Evolutionary conservation across 1,139 yeast species (phyloP), one percentile per base, ranked within the genome.

Genomic region (Zygoascus sp.): DNA sequence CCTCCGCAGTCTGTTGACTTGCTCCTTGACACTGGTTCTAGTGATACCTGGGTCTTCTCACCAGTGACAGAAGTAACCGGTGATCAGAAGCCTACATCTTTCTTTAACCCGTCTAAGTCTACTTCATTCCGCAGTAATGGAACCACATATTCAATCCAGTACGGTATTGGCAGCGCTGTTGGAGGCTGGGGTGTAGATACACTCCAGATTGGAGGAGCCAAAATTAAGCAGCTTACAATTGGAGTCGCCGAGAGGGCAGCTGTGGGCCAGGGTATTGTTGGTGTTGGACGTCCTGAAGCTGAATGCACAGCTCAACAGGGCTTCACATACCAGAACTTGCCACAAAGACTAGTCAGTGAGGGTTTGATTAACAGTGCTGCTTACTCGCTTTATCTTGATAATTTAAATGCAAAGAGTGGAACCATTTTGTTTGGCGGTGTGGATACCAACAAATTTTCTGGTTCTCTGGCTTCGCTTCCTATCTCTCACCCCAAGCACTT

Each of bases 21-120:
- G 19, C 45, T 61, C 16, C 63, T 83, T 36, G 90, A 83, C 58
- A 81, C 89, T 5, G 89, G 89, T 0, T 80, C 87, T 1, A 73
- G 86, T 1, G 89, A 83, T 61, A 68, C 81, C 50, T 82, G 88
- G 88, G 75, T 81, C 11, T 65, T 64, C 53, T 59, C 64, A 25
- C 57, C 60, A 7, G 46, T 49, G 2, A 67, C 66, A 11, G 46
- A 52, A 41, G 53, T 53, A 39, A 32, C 46, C 13, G 57, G 60
- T 13, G 51, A 52, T 23, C 40, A 36, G 13, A 53, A 50, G 39
- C 58, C 63, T 7, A 50, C 54, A 3, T 54, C 74, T 5, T 81
- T 79, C 58, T 66, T 55, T 39, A 58, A 58, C 27, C 62, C 57
- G 5, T 44, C 54, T 25, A 47, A 50, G 23, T 53, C 62, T 4